Conservation (phyloP, 305 asterid species). For the Fraxinus platypoda region DNA sequence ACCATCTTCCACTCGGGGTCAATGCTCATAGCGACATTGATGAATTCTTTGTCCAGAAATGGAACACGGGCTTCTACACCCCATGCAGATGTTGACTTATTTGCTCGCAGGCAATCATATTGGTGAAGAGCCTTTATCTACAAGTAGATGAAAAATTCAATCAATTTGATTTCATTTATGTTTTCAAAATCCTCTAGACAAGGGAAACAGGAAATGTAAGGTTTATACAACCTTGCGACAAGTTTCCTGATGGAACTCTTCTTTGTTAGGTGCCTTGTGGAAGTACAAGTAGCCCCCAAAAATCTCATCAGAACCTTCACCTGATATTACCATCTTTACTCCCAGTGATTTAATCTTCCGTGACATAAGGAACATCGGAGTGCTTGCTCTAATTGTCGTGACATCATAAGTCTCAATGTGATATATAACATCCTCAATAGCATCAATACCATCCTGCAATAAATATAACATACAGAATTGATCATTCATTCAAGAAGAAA, state of each 20-base stretch:
- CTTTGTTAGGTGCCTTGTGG: conserved; percentile 98
- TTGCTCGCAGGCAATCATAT: conserved; percentile 91
- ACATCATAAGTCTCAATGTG: conserved; percentile 94
- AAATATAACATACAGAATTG: not conserved
- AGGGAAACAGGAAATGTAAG: not conserved
- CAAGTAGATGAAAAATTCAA: conserved; percentile 7
- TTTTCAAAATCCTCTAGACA: not conserved
- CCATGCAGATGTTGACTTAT: conserved; percentile 96
- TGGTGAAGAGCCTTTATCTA: conserved; percentile 96
- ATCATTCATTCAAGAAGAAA: conserved; percentile 1
- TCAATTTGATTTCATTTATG: conserved; percentile 7
- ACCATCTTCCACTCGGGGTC: conserved; percentile 95
- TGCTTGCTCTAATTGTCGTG: conserved; percentile 96
- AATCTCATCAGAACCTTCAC: conserved; percentile 97
- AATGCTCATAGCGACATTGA: conserved; percentile 81
- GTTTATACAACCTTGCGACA: conserved; percentile 74
- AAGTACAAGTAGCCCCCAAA: conserved; percentile 94
- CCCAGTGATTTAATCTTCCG: conserved; percentile 94
- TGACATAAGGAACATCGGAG: conserved; percentile 97
- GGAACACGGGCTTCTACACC: conserved; percentile 97
- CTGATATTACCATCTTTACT: conserved; percentile 97
- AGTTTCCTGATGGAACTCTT: conserved; percentile 81
- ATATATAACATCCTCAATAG: conserved; percentile 93
- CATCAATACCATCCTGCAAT: conserved; percentile 94
- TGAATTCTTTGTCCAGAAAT: conserved; percentile 82